These are phyloP conservation scores for Anisodus tanguticus DNA, from an alignment of 257 asterid species.

Conservation along the genomic window DNA sequence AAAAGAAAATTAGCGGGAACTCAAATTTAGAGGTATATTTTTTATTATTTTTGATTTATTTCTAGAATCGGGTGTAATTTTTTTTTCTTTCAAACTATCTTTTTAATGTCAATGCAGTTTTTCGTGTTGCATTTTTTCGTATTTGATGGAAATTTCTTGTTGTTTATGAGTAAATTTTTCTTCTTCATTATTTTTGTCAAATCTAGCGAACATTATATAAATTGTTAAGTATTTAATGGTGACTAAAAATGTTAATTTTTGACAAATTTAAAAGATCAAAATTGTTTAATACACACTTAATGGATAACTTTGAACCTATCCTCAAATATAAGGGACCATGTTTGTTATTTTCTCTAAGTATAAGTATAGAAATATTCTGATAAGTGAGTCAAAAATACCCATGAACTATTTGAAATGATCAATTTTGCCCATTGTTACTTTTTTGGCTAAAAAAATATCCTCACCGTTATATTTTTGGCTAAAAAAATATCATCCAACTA, in stretches of 20 bases:
- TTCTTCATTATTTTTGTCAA: background rate
- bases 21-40: too few species aligned
- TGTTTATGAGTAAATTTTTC: background rate
- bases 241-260: background rate
- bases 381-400: too few species aligned
- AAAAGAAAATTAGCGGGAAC: too few species aligned
- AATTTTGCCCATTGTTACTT: too few species aligned
- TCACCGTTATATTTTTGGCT: too few species aligned
- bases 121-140: background rate
- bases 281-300: background rate
- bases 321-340: background rate
- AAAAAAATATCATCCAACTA: too few species aligned
- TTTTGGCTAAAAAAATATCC: too few species aligned
- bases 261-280: background rate
- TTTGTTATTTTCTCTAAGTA: background rate
- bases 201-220: background rate
- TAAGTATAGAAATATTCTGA: background rate
- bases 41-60: too few species aligned
- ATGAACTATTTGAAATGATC: too few species aligned
- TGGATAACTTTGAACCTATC: background rate
- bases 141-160: background rate
- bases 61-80: too few species aligned
- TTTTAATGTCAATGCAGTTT: background rate
- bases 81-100: too few species aligned
- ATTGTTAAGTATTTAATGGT: background rate